Evolutionary conservation across 768 basidiomycete species (phyloP), one percentile per base, ranked within the genome.

Genomic region (Suillus ampliporus): DNA sequence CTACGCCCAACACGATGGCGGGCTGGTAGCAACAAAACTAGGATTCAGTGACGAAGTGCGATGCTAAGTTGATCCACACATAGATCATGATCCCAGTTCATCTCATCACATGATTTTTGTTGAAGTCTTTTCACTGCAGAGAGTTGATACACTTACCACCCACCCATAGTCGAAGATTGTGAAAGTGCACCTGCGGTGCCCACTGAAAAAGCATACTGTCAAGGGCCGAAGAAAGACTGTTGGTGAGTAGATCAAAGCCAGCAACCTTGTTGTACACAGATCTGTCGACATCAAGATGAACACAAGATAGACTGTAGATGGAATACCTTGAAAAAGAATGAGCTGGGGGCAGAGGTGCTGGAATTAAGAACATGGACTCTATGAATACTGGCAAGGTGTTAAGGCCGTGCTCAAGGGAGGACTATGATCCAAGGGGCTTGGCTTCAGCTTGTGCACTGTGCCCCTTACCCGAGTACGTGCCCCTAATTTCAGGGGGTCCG

Each of bases 1-100:
- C 54, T 7, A 64, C 60, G 15, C 59, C 63, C n/a, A 64, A 61
- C 63, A 64, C 61, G 9, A 64, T 61, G 8, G 61, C 62, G 44
- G 64, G 58, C 63, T 56, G 37, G 6, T 31, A 34, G 19, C 1
- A 8, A 15, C 40, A 9, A 58, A 35, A 19, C 51, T 23, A 17
- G 31, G 8, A 4, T 23, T 41, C 5, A 34, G 54, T 46, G 40
- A 26, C 3, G 21, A 40, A 19, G 57, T 37, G 23, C n/a, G 13
- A 44, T 11, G 14, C 5, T 23, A 1, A 13, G 9, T n/a, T 43
- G n/a, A n/a, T 48, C 67, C 82, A 35, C 52, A 86, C 85, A 60
- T 80, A 82, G 47, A 83, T 78, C 21, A 79, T 80, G 53, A 84
- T 78, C 48, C 81, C 79, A 60, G 78, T 71, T 84, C 82, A 84